Conservation (phyloP, 129 eudicot species). For the Calendula officinalis region DNA sequence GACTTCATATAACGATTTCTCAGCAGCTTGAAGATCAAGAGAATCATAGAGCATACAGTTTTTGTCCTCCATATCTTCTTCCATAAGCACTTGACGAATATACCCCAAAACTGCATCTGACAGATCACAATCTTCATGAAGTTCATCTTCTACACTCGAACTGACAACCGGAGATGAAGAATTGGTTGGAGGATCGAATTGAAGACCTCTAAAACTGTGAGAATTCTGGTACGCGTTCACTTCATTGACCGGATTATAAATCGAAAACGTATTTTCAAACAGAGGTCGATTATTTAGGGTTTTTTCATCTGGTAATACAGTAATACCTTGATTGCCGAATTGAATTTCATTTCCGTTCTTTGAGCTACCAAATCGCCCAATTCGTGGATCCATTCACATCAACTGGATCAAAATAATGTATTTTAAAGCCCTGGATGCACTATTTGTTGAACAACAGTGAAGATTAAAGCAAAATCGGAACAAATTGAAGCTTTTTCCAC, state of each 20-base stretch:
- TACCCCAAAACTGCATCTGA: conserved; percentile 55
- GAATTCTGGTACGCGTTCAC: conserved; percentile 8
- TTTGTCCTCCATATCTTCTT: conserved; percentile 59
- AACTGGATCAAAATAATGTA: neutral
- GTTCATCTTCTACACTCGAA: conserved; percentile 43
- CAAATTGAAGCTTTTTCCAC: neutral
- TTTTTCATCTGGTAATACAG: conserved; percentile 28
- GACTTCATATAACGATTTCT: conserved; percentile 58
- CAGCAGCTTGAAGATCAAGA: conserved; percentile 59
- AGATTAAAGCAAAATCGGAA: neutral
- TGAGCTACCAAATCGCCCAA: conserved; percentile 32
- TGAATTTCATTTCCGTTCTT: conserved; percentile 28
- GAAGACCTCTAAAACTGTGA: conserved; percentile 36
- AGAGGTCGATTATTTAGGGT: conserved; percentile 17
- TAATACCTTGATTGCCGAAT: conserved; percentile 36
- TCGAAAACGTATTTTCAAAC: conserved; percentile 33
- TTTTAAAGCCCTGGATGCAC: conserved; percentile 6
- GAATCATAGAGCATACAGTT: conserved; percentile 46
- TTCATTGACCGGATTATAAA: conserved; percentile 31
- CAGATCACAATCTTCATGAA: conserved; percentile 60
- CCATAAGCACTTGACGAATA: conserved; percentile 61
- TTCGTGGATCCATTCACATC: conserved; percentile 50
- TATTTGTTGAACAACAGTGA: neutral
- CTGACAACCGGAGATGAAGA: conserved; percentile 27
- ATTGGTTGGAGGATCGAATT: conserved; percentile 34